Percentiles rank a stretch among this genome's conserved stretches.
These are phyloP conservation scores for Toxicodendron radicans DNA, from an alignment of 345 rosid genomes.

Conservation along the genomic window DNA sequence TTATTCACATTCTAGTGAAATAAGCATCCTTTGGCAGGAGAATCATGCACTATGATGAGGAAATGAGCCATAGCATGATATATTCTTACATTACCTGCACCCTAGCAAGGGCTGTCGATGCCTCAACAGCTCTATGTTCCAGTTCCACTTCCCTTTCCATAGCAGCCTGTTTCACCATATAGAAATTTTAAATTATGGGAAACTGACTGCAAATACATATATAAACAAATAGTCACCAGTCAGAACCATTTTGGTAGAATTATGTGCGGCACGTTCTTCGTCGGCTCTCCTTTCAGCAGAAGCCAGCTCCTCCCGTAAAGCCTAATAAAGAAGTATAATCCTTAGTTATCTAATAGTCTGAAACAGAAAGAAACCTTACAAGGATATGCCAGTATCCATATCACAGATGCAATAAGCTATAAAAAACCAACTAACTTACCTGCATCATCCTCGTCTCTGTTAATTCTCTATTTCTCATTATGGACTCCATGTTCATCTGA, in stretches of 20 bases:
- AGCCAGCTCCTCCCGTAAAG: constrained; percentile 93
- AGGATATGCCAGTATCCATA: not conserved
- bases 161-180: constrained; percentile 62
- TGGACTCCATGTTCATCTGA: constrained; percentile 91
- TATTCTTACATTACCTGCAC: constrained; percentile 68
- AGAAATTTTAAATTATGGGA: constrained; percentile 15
- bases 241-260: constrained; percentile 89
- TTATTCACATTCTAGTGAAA: constrained; percentile 7
- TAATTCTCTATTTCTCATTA: constrained; percentile 94
- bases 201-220: constrained; percentile 10
- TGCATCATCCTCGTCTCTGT: constrained; percentile 99
- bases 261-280: constrained; percentile 90
- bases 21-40: not conserved
- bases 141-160: constrained; percentile 95
- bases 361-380: constrained; percentile 16
- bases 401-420: constrained; percentile 1
- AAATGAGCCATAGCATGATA: constrained; percentile 10
- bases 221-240: constrained; percentile 17
- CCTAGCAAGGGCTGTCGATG: constrained; percentile 93
- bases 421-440: constrained; percentile 44
- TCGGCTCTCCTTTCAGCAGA: constrained; percentile 92
- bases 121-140: constrained; percentile 91
- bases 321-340: constrained; percentile 44
- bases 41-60: not conserved
- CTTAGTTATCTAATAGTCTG: constrained; percentile 21